These are phyloP conservation scores for Nadsonia starkeyi-henricii DNA, from an alignment of 1,139 yeast genomes.

Conservation along the genomic window DNA sequence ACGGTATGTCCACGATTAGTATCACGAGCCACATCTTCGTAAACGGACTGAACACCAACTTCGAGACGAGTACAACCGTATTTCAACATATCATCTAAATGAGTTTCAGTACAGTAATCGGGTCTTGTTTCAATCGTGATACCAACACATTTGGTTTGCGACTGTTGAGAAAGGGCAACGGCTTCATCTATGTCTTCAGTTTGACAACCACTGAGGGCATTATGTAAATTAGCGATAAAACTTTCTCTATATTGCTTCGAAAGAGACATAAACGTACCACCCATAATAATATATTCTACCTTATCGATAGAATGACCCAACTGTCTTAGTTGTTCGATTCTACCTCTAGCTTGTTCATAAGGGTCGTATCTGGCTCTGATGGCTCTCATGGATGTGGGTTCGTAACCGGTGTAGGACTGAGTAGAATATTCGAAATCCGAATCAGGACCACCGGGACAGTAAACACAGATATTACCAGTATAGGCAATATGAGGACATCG, in stretches of 20 bases:
- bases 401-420: slow-evolving; percentile 96
- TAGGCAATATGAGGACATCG: slow-evolving; percentile 98
- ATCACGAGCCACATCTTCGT: slow-evolving; percentile 97
- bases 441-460: slow-evolving; percentile 99
- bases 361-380: slow-evolving; percentile 97
- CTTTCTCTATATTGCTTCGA: slow-evolving; percentile 80
- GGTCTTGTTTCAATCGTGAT: slow-evolving; percentile 98
- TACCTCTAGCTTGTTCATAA: slow-evolving; percentile 95
- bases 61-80: slow-evolving; percentile 96
- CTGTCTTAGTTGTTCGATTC: slow-evolving; percentile 89
- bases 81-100: slow-evolving; percentile 83
- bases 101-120: slow-evolving; percentile 94
- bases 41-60: slow-evolving; percentile 93
- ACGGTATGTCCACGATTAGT: slow-evolving; percentile 98
- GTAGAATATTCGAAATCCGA: slow-evolving; percentile 96
- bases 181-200: slow-evolving; percentile 87
- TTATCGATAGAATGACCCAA: slow-evolving; percentile 94
- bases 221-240: slow-evolving; percentile 80
- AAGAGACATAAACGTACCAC: slow-evolving; percentile 96
- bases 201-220: slow-evolving; percentile 87
- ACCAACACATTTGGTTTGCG: slow-evolving; percentile 94
- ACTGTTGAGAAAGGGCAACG: slow-evolving; percentile 79
- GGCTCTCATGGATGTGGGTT: slow-evolving; percentile 98
- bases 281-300: slow-evolving; percentile 96
- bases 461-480: slow-evolving; percentile 96